These are phyloP conservation scores for Sungouiozyma ichnusensis DNA, from an alignment of 805 yeast species.

Conservation along the genomic window DNA sequence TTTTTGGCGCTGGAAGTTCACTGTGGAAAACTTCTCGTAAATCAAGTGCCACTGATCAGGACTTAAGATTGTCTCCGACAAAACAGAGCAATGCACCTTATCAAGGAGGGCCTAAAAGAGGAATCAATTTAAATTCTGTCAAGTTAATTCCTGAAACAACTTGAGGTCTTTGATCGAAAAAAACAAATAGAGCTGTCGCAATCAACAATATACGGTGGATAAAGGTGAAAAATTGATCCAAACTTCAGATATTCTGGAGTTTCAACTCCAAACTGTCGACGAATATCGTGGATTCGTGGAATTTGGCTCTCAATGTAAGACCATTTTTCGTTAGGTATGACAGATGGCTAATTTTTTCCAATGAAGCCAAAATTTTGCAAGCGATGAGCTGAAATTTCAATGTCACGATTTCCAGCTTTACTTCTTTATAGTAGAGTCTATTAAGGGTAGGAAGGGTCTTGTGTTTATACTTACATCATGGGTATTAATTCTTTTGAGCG, in stretches of 20 bases:
- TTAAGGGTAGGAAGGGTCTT: neutral
- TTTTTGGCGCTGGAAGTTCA: constrained; percentile 1
- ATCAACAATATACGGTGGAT: no score
- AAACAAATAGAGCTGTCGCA: no score
- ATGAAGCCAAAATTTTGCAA: neutral
- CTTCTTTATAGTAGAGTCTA: neutral
- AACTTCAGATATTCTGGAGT: no score
- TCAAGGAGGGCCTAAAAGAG: neutral
- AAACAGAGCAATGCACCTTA: neutral
- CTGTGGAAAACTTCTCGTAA: constrained; percentile 10
- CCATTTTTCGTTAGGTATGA: neutral
- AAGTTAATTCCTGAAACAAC: neutral
- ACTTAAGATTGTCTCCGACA: neutral
- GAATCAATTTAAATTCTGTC: neutral
- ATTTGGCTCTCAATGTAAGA: no score
- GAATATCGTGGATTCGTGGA: no score
- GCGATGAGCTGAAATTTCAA: neutral
- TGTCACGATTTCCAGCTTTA: no score
- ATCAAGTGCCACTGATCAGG: constrained; percentile 6
- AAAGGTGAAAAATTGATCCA: no score
- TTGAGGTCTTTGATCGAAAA: no score
- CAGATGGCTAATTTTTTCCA: neutral
- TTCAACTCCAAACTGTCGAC: no score
- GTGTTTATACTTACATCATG: neutral
- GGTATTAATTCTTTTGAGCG: neutral